Evolutionary conservation across 2,329 filamentous ascomycete genomes (phyloP), one percentile per base, ranked within the genome.

Genomic region (Cryoendolithus antarcticus): DNA sequence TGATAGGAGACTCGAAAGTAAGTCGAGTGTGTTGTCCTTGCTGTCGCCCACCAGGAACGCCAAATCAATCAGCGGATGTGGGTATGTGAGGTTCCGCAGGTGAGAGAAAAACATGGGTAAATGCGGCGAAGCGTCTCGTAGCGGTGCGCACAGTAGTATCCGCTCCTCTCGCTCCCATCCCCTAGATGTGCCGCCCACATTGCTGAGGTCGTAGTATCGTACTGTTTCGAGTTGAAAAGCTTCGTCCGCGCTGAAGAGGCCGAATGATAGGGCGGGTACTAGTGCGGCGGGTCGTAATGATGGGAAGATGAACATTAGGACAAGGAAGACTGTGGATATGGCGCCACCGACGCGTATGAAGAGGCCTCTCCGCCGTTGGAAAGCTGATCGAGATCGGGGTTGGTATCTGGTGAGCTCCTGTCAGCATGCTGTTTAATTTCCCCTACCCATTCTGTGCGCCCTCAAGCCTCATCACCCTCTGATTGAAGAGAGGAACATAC

Each of bases 31-130:
- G 44, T 80, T 75, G 57, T 98, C 91, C 60, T 94, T 95, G 27
- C 91, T 96, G 59, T 98, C 91, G 43, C 91, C 95, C 15, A 98
- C 91, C 27, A 98, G 70, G 57, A 98, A 98, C 4, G 91, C 91
- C 34, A 98, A 72, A 59, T 98, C 91, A 57, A 98, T 93, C 37
- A 98, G 72, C 58, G 93, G 82, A 60, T 98, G 91, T 1, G 91
- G 91, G 57, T 98, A 98, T 11, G 91, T 98, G 49, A 98, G 81
- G 64, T 98, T 98, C 50, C 79, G 80, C 42, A 98, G 71, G 59
- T 98, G 93, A n/a, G 82, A 82, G 65, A 98, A 98, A 73, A 98
- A 96, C 89, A 98, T 96, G 45, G 81, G 76, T 35, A 98, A 66
- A 70, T 98, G 91, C 19, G 84, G 73, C 55, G 93, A 80, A 34